Evolutionary conservation across 306 rosid species (phyloP).

Genomic region (Malus sieversii): DNA sequence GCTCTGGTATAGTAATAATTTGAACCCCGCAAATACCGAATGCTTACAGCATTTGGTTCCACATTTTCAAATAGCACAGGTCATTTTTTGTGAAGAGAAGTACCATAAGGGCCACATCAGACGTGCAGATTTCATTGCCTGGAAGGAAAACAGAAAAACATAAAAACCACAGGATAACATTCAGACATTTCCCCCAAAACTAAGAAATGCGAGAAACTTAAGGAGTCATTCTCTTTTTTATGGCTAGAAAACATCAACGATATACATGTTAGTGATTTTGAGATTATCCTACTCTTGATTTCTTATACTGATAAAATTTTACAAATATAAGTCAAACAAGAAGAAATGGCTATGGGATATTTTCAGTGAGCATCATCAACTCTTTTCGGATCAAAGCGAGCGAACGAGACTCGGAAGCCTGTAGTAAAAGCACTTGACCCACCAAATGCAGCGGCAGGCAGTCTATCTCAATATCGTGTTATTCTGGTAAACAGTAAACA

Average conservation of each 20-base stretch:
- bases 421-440: conserved; percentile 7
- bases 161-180: background rate
- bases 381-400: background rate
- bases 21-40: too few relatives aligned
- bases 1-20: too few relatives aligned
- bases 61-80: too few relatives aligned
- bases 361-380: background rate
- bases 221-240: background rate
- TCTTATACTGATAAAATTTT: conserved; percentile 22
- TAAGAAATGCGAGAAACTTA: background rate
- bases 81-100: too few relatives aligned
- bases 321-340: conserved; percentile 25
- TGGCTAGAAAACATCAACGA: conserved; percentile 6
- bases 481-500: conserved; percentile 22
- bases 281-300: conserved; percentile 13
- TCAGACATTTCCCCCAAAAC: background rate
- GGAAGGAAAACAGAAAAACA: background rate
- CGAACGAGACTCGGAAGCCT: conserved; percentile 6
- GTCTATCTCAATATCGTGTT: conserved; percentile 17
- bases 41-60: too few relatives aligned
- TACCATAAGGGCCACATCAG: too few relatives aligned
- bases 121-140: background rate
- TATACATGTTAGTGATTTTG: conserved; percentile 24
- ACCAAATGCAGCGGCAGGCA: conserved; percentile 17
- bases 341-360: conserved; percentile 17